Conservation (phyloP, 257 asterid species). For the Ilex asprella region DNA sequence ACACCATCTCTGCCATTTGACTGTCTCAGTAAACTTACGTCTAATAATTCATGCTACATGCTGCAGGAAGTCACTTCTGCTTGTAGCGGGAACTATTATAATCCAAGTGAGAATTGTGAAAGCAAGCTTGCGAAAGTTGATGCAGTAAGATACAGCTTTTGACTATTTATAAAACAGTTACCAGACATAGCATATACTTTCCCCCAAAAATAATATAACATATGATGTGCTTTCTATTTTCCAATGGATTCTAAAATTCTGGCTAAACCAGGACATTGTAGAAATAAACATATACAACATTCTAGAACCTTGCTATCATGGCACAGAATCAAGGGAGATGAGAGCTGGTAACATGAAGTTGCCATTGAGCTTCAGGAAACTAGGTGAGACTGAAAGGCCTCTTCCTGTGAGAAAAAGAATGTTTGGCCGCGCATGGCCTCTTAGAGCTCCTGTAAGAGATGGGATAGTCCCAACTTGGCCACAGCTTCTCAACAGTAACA, state of each 20-base stretch:
- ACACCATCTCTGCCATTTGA: not conserved
- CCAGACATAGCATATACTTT: not conserved
- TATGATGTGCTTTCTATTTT: not conserved
- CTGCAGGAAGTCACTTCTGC: slow-evolving; percentile 51
- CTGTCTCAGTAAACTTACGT: not conserved
- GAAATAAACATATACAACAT: slow-evolving; percentile 68
- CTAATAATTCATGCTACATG: slow-evolving; percentile 18
- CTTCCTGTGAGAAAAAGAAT: slow-evolving; percentile 71
- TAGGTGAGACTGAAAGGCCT: slow-evolving; percentile 92
- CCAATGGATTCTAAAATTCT: slow-evolving; percentile 1
- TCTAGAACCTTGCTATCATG: slow-evolving; percentile 91
- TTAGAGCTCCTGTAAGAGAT: slow-evolving; percentile 76
- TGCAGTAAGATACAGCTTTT: slow-evolving; percentile 31
- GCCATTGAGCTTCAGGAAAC: slow-evolving; percentile 80
- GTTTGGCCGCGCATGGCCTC: slow-evolving; percentile 98
- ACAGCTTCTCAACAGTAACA: slow-evolving; percentile 36
- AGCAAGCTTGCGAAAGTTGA: slow-evolving; percentile 49
- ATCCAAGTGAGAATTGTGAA: slow-evolving; percentile 47
- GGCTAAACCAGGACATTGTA: slow-evolving; percentile 43
- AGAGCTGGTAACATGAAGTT: slow-evolving; percentile 26
- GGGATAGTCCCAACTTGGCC: slow-evolving; percentile 95
- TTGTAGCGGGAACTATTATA: slow-evolving; percentile 62
- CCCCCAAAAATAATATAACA: no score
- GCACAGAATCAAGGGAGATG: slow-evolving; percentile 26
- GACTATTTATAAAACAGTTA: not conserved